These are phyloP conservation scores for Clavispora vitiphila DNA, from an alignment of 805 yeast genomes.

Conservation along the genomic window DNA sequence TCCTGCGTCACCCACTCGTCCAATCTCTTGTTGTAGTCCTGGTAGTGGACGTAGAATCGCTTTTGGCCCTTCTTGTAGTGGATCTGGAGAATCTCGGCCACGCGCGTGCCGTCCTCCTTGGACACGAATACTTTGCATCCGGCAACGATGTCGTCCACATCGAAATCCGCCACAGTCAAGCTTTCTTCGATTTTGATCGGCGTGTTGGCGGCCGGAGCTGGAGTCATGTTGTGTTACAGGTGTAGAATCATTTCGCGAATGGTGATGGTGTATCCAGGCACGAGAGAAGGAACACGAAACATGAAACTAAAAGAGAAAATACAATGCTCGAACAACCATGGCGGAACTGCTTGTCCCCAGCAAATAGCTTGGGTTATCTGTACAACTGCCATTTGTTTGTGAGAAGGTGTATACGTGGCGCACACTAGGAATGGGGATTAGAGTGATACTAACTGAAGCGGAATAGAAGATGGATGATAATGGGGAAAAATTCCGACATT, in stretches of 20 bases:
- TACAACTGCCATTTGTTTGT: too few species aligned
- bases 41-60: slow-evolving; percentile 89
- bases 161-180: slow-evolving; percentile 12
- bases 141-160: slow-evolving; percentile 48
- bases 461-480: too few species aligned
- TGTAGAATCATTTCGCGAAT: neutral
- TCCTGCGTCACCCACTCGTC: slow-evolving; percentile 89
- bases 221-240: slow-evolving; percentile 6
- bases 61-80: slow-evolving; percentile 71
- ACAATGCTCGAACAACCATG: too few species aligned
- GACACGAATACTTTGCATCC: slow-evolving; percentile 81
- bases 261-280: neutral
- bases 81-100: slow-evolving; percentile 81
- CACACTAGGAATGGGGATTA: too few species aligned
- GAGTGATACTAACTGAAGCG: too few species aligned
- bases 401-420: too few species aligned
- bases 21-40: slow-evolving; percentile 88
- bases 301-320: neutral
- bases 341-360: too few species aligned
- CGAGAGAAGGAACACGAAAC: neutral
- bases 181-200: slow-evolving; percentile 7
- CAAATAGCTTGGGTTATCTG: too few species aligned
- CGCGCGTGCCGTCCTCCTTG: slow-evolving; percentile 74
- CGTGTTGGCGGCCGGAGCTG: slow-evolving; percentile 6
- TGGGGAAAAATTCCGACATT: too few species aligned